Base-by-base conservation (phyloP, 2,329 filamentous ascomycete genomes). In the Cryphonectria naterciae region DNA sequence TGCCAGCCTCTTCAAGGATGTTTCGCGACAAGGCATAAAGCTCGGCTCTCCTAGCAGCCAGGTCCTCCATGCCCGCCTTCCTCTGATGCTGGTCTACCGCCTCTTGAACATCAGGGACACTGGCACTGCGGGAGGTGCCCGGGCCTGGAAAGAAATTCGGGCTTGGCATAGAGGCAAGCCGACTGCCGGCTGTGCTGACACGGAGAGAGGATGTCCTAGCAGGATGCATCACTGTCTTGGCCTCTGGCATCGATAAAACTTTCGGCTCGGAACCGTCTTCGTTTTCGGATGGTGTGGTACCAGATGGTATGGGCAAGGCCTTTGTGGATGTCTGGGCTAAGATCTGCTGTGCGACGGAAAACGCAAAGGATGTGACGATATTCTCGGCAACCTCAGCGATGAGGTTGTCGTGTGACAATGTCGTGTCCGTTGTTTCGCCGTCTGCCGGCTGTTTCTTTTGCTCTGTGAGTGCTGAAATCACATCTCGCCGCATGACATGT, bases 31-130 rank as follows among this genome's bases (percentile, higher is more conserved):
- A 83, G 69, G 93, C 84, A 72, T 94, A 92, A 2, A 98, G 85
- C 77, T 97, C 94, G 7, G 93, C 95, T 76, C 95, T 88, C 72
- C 90, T 89, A 61, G 93, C 93, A 49, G 95, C 93, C 35, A 98
- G 84, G 68, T 97, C 92, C 77, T 97, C 92, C 0, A 95, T 83
- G 0, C 95, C 94, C 8, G 83, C 77, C 72, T 90, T 91, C 1
- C 84, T 81, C 5, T 82, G 81, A 3, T 61, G 66, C 46, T 73
- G 66, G 32, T 73, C 68, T 25, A 82, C 73, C 13, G 77, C 78
- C 66, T 89, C 81, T 2, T 72, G 71, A 10, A 77, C 76, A 5
- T 84, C 82, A 3, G 83, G 75, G 1, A 78, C 73, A 58, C 79
- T 82, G 0, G 80, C 74, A 65, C 80, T 80, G 70, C 83, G 79